Base-by-base conservation (phyloP, 768 basidiomycete genomes). In the Termitomyces sp. region DNA sequence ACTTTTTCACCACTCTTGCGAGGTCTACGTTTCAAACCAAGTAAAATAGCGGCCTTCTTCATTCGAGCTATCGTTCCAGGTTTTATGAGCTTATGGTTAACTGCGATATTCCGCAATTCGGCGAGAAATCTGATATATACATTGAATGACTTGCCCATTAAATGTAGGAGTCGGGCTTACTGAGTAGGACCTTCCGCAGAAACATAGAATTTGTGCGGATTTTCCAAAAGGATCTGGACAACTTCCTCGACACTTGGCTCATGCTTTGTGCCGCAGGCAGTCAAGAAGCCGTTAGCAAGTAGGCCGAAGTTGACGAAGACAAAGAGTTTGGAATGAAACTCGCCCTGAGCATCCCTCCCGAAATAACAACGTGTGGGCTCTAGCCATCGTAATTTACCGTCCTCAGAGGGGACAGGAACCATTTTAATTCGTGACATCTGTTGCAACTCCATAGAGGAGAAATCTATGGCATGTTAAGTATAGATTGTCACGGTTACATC, bases 181-280 rank as follows among this genome's bases (percentile, higher is more conserved):
- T 81, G 82, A 36, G 81, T 80, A 12, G 83, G 78, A 0, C 90
- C 87, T 16, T 83, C 86, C 2, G 90, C 81, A 12, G 90, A 73
- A 24, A 83, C 72, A 59, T 88, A 90, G 67, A 96, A 93, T 55
- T 78, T 75, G 32, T 73, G 76, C 13, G 93, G 90, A 68, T 92
- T 78, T 2, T 76, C 76, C 22, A 95, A 69, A 43, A 94, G 70
- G 53, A 85, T 87, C 53, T 79, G 78, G 0, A 85, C 86, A 43
- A 94, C 79, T 70, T 94, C 93, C 56, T 92, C 86, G 5, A 94
- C 83, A 46, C 84, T 92, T 4, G 96, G 95, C 65, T 94, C 91
- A 43, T 81, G 85, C 65, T 86, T 88, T 16, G 94, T 91, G 12
- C 97, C 96, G 63, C 92, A 92, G 3, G 90, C 87, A 53, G 79